Base-by-base conservation (phyloP, 2,329 filamentous ascomycete genomes). In the Leptosphaerulina australis region DNA sequence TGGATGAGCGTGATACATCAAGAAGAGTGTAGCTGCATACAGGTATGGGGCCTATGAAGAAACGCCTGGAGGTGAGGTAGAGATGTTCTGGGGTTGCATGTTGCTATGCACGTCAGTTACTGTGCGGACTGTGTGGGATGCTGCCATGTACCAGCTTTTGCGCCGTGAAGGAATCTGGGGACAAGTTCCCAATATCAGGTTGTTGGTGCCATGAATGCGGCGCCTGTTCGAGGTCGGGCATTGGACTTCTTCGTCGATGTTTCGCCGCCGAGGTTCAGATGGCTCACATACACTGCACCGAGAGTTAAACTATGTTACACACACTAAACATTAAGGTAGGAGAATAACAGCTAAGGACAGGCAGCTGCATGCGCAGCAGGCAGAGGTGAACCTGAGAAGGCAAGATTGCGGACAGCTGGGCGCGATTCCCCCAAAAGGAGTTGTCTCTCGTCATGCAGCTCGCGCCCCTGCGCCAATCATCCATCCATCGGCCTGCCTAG, bases 1-100 rank as follows among this genome's bases (percentile, higher is more conserved):
- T 28, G 25, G 24, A 50, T 65, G 38, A 66, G 63, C 43, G 33
- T 21, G 33, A 49, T 30, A 41, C 41, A 17, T 47, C 11, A 25
- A 33, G 8, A n/a, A 28, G 44, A n/a, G 18, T 31, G 20, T 53
- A 26, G 28, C 37, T 12, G 57, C 67, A 45, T 67, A 72, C 69
- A 17, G 84, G 84, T 26, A 87, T 83, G 26, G 84, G 84, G 0
- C 84, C 84, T 50, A 87, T 84, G 70, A 87, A 87, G 70, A 81
- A 81, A 45, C 84, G 81, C 45, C 81, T 77, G 41, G 78, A 82
- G 5, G 84, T 87, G 58, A 84, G 73, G 69, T 86, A 79, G 30
- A 87, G 71, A 63, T 87, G 84, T 51, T 82, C 78, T 18, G 83
- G 77, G 33, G 81, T 83, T 38, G 83, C 81, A 77, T 87, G 82